Conservation (phyloP, 1,139 yeast genomes). For the Zygosaccharomyces pseudobailii region DNA sequence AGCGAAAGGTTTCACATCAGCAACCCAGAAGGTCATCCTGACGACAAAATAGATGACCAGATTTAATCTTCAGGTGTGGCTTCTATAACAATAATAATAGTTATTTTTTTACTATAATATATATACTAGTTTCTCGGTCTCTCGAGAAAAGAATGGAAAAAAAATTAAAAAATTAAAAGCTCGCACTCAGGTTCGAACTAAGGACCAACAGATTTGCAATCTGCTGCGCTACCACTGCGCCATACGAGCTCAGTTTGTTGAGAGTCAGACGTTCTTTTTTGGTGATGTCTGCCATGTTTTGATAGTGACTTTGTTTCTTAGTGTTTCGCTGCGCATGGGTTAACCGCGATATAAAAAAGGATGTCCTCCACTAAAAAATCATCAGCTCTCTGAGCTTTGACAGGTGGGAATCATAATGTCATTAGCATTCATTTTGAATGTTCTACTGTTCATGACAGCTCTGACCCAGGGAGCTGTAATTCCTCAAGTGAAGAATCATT, state of each 20-base stretch:
- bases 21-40: conserved; percentile 2
- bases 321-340: too few relatives aligned
- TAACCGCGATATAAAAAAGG: too few relatives aligned
- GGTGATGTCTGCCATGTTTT: not conserved
- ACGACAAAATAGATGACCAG: conserved; percentile 16
- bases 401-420: not conserved
- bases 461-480: not conserved
- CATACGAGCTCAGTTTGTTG: conserved; percentile 50
- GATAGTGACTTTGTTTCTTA: too few relatives aligned
- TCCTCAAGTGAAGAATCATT: not conserved
- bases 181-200: conserved; percentile 81
- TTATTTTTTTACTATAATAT: not conserved
- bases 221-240: conserved; percentile 94
- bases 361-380: not conserved
- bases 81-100: too few relatives aligned
- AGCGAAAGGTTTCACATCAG: conserved; percentile 20
- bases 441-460: not conserved
- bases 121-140: not conserved
- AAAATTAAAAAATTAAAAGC: conserved; percentile 39
- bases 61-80: conserved; percentile 3
- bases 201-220: conserved; percentile 89
- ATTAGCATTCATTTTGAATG: not conserved
- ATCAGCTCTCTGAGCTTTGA: conserved; percentile 8
- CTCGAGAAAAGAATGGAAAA: not conserved
- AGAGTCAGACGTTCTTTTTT: not conserved